A percentile compares a stretch with the other conserved stretches of the same genome.
Conservation (phyloP, 2,329 filamentous ascomycete genomes). For the Dothidotthia symphoricarpi region DNA sequence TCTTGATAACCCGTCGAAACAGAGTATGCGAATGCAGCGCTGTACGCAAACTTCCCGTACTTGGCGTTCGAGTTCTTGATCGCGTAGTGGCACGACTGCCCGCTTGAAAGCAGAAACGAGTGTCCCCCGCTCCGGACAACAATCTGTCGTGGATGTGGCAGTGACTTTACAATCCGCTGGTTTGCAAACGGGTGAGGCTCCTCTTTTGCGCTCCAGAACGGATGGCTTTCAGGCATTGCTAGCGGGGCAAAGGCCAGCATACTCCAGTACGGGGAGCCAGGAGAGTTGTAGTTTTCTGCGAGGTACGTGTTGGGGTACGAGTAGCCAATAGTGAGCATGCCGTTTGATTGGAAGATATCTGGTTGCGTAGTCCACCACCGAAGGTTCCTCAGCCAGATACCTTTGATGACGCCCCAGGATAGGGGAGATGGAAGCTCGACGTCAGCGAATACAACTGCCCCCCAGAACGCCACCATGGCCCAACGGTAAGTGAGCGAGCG, state of each 20-base stretch:
- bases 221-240: conserved; percentile 65
- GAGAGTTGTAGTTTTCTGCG: conserved; percentile 81
- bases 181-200: conserved; percentile 57
- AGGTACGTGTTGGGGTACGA: conserved; percentile 79
- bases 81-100: conserved; percentile 78
- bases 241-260: conserved; percentile 75
- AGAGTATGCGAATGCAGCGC: conserved; percentile 71
- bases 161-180: conserved; percentile 59
- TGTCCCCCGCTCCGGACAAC: conserved; percentile 69
- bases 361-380: conserved; percentile 76
- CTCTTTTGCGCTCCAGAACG: conserved; percentile 71
- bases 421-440: conserved; percentile 70
- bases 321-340: conserved; percentile 74
- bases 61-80: conserved; percentile 81
- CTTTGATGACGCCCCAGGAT: conserved; percentile 77
- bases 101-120: conserved; percentile 68
- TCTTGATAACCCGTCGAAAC: conserved; percentile 74
- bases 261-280: conserved; percentile 72
- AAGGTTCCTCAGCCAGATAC: conserved; percentile 69
- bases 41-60: conserved; percentile 77
- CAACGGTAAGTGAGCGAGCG: conserved; percentile 79
- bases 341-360: conserved; percentile 72
- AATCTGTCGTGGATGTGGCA: conserved; percentile 72
- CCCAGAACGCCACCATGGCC: conserved; percentile 83
- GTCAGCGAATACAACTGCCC: conserved; percentile 71